Evolutionary conservation across 2,329 filamentous ascomycete genomes (phyloP).

Genomic region (Stenocarpella maydis): DNA sequence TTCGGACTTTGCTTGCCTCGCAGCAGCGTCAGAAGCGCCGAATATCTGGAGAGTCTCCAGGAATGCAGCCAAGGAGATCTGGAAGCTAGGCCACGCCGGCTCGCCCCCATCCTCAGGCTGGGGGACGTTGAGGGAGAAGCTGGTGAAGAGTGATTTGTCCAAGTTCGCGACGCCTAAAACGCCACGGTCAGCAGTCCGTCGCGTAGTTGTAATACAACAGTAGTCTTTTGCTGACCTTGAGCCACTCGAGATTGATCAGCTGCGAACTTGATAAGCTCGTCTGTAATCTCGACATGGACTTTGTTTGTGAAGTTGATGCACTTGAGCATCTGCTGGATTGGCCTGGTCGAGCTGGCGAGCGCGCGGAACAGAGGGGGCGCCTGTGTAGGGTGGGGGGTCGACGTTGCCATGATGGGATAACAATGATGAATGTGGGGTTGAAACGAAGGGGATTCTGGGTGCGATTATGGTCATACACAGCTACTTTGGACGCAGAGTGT

Average conservation of each 20-base stretch:
- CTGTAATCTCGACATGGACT: conserved; percentile 76
- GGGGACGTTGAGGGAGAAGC: conserved; percentile 74
- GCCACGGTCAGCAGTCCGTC: conserved; percentile 43
- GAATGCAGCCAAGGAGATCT: conserved; percentile 85
- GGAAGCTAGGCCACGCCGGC: conserved; percentile 72
- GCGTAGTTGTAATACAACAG: not conserved
- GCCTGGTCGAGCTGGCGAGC: conserved; percentile 79
- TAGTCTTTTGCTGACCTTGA: conserved; percentile 72
- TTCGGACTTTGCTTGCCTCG: conserved; percentile 65
- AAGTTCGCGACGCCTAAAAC: conserved; percentile 77
- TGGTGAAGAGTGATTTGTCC: conserved; percentile 87
- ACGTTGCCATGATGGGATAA: conserved; percentile 34
- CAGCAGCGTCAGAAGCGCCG: conserved; percentile 76
- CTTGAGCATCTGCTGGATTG: conserved; percentile 70
- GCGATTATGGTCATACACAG: conserved; percentile 33
- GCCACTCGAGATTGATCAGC: conserved; percentile 90
- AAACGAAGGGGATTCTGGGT: not conserved
- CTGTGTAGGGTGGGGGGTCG: conserved; percentile 28
- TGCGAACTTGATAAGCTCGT: conserved; percentile 85
- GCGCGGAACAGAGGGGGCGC: conserved; percentile 70
- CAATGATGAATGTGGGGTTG: not conserved
- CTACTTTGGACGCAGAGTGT: conserved; percentile 26
- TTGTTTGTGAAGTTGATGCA: conserved; percentile 68
- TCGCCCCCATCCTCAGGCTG: conserved; percentile 50
- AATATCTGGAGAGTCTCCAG: conserved; percentile 97